A percentile compares a stretch with the other conserved stretches of the same genome.
These are phyloP conservation scores for Syzygium oleosum DNA, from an alignment of 345 rosid species.

Conservation along the genomic window DNA sequence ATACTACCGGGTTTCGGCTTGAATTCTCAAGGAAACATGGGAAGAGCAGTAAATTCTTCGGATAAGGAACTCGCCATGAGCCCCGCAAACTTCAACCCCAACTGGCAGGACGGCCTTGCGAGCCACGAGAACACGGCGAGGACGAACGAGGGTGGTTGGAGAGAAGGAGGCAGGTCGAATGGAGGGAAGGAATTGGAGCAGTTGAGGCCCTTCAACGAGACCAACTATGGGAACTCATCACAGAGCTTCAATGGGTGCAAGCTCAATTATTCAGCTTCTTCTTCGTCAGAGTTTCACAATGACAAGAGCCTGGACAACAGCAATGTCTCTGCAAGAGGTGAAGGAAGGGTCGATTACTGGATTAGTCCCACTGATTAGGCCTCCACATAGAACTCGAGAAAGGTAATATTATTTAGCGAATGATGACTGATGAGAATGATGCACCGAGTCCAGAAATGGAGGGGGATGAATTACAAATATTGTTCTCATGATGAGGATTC, in stretches of 20 bases:
- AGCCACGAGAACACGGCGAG: not conserved
- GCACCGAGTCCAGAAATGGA: not conserved
- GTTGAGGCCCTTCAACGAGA: conserved; percentile 16
- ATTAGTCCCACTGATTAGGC: conserved; percentile 50
- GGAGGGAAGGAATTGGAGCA: conserved; percentile 10
- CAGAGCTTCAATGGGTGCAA: conserved; percentile 24
- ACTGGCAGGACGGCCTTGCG: not conserved
- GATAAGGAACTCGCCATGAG: not conserved
- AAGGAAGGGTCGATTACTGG: conserved; percentile 65
- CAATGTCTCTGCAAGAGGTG: conserved; percentile 32
- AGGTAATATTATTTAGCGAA: not conserved
- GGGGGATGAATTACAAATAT: not conserved
- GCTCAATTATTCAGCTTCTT: conserved; percentile 23
- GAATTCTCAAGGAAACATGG: not conserved
- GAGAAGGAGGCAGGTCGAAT: not conserved
- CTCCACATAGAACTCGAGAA: not conserved
- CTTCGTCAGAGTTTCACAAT: conserved; percentile 46
- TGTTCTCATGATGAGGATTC: conserved; percentile 2
- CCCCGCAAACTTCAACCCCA: not conserved
- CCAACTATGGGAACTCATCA: conserved; percentile 1
- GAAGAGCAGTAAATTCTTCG: not conserved
- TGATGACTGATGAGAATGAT: not conserved
- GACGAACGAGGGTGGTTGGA: conserved; percentile 8
- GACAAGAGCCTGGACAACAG: conserved; percentile 41
- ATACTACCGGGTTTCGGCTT: not conserved